Conservation (phyloP, 495 filamentous ascomycete genomes). For the Trichoderma reesei region DNA sequence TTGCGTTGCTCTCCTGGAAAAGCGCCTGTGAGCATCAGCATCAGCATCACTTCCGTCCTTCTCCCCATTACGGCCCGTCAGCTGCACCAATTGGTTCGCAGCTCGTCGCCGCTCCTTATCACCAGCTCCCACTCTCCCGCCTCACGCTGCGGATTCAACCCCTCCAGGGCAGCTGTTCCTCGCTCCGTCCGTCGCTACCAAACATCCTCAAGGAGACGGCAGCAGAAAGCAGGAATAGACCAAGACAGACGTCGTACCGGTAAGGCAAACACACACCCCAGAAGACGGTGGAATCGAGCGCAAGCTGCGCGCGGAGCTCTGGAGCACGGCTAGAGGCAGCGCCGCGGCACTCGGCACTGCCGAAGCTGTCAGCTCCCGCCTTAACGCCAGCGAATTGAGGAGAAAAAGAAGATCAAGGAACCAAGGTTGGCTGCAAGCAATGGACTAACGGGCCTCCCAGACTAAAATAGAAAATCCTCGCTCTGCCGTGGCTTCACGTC, state of each 20-base stretch:
- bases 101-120: not conserved
- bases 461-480: not conserved
- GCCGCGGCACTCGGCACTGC: conserved; percentile 4
- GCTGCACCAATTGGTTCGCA: not conserved
- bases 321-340: not conserved
- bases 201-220: not conserved
- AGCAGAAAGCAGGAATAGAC: not conserved
- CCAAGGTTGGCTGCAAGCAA: not conserved
- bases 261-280: too few relatives aligned
- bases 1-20: not conserved
- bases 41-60: not conserved
- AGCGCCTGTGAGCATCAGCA: not conserved
- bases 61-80: not conserved
- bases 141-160: not conserved
- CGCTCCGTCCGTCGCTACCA: not conserved
- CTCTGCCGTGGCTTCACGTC: too few relatives aligned
- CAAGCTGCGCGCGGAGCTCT: not conserved
- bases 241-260: not conserved
- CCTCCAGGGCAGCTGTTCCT: not conserved
- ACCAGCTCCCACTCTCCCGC: not conserved
- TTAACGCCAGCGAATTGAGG: too few relatives aligned
- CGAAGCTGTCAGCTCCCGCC: conserved; percentile 6
- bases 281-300: not conserved
- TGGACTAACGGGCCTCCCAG: not conserved
- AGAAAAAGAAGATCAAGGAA: not conserved